Conservation (phyloP, 169 alveolate genomes). For the Plasmodium gonderi region DNA sequence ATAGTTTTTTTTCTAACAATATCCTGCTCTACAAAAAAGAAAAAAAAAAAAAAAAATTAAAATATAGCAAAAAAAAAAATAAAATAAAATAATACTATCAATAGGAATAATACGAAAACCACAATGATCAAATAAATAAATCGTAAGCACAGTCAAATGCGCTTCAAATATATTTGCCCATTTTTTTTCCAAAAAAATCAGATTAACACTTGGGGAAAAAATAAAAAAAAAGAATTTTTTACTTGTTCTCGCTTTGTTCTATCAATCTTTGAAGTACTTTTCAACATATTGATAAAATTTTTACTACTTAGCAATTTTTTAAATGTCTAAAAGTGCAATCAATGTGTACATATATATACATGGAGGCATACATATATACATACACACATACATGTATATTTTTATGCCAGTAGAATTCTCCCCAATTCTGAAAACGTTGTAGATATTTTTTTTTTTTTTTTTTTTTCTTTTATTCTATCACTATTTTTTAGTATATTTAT, state of each 20-base stretch:
- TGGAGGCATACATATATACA: neutral
- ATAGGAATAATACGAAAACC: neutral
- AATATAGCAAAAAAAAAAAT: neutral
- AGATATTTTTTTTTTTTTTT: neutral
- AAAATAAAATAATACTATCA: neutral
- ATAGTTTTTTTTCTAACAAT: slow-evolving; percentile 67
- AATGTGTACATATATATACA: neutral
- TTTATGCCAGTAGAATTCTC: neutral
- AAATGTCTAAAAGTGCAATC: neutral
- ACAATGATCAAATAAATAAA: neutral
- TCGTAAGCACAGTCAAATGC: neutral
- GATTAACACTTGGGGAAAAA: neutral
- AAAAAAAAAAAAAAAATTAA: neutral
- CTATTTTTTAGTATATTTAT: slow-evolving; percentile 36
- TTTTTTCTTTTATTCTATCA: neutral
- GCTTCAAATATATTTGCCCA: neutral
- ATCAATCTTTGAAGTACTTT: slow-evolving; percentile 55
- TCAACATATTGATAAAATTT: slow-evolving; percentile 72
- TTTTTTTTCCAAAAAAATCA: neutral
- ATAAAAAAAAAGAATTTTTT: slow-evolving; percentile 3
- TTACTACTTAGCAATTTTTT: slow-evolving; percentile 27
- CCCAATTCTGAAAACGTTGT: neutral
- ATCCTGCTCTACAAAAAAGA: slow-evolving; percentile 52
- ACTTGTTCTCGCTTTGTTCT: slow-evolving; percentile 74
- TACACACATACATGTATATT: neutral